Evolutionary conservation across 148 eudicot species (phyloP).

Genomic region (Spergularia bocconei): DNA sequence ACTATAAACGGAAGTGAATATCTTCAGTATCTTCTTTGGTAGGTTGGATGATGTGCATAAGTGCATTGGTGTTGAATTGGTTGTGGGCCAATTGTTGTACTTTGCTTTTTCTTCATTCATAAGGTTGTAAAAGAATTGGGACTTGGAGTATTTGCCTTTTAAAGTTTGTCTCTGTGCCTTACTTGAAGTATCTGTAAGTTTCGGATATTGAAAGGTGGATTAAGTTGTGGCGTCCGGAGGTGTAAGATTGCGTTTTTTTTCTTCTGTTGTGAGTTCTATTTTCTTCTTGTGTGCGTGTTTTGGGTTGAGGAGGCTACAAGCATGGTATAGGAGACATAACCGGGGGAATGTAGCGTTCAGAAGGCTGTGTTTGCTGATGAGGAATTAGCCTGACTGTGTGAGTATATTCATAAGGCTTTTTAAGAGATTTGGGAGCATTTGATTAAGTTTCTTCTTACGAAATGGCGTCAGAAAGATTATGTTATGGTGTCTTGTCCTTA

Average conservation of each 20-base stretch:
- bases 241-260: neutral
- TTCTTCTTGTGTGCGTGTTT: neutral
- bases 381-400: too few relatives aligned
- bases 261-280: neutral
- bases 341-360: too few relatives aligned
- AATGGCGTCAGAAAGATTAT: too few relatives aligned
- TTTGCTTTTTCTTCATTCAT: neutral
- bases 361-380: too few relatives aligned
- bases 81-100: slow-evolving; percentile 16
- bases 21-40: neutral
- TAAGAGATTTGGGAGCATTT: too few relatives aligned
- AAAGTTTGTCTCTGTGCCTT: neutral
- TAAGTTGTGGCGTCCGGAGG: neutral
- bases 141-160: neutral
- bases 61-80: neutral
- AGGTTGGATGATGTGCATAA: neutral
- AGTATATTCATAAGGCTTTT: too few relatives aligned
- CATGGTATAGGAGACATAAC: neutral
- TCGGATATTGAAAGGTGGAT: too few relatives aligned
- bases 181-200: neutral
- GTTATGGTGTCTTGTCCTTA: too few relatives aligned
- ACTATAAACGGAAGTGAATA: slow-evolving; percentile 16
- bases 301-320: neutral
- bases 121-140: neutral
- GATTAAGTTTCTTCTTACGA: too few relatives aligned